Evolutionary conservation across 768 basidiomycete species (phyloP).

Genomic region (Leccinum disarticulatum): DNA sequence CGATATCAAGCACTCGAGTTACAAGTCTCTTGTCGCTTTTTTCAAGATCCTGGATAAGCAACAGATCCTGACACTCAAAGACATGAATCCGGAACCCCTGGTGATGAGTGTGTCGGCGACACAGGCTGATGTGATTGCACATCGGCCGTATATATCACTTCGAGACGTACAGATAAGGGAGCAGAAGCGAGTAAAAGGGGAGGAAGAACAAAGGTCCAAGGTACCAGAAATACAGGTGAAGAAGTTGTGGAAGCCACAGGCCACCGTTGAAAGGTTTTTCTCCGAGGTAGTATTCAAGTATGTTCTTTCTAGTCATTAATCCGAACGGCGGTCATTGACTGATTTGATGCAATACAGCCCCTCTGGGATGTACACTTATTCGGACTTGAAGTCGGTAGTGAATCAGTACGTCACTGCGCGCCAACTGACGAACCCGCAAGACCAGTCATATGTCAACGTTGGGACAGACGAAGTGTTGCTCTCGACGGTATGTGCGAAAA

Average conservation of each 20-base stretch:
- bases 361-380: conserved; percentile 50
- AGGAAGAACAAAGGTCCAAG: conserved; percentile 47
- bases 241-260: conserved; percentile 72
- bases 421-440: conserved; percentile 60
- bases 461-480: conserved; percentile 43
- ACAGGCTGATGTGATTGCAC: conserved; percentile 57
- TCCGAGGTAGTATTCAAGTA: conserved; percentile 63
- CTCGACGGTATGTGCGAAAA: conserved; percentile 38
- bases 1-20: conserved; percentile 74
- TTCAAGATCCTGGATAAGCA: conserved; percentile 77
- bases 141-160: conserved; percentile 56
- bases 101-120: conserved; percentile 51
- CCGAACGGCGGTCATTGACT: background rate
- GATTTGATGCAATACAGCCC: conserved; percentile 37
- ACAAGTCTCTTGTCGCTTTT: conserved; percentile 82
- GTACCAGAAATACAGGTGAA: conserved; percentile 55
- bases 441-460: conserved; percentile 72
- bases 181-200: conserved; percentile 57
- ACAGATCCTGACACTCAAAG: conserved; percentile 69
- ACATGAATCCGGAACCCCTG: conserved; percentile 52
- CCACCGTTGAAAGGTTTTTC: conserved; percentile 48
- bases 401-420: conserved; percentile 62
- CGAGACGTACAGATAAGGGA: conserved; percentile 64
- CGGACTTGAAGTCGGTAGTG: conserved; percentile 57
- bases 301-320: conserved; percentile 23